Base-by-base conservation (phyloP, 768 basidiomycete genomes). In the Mycena amicta region DNA sequence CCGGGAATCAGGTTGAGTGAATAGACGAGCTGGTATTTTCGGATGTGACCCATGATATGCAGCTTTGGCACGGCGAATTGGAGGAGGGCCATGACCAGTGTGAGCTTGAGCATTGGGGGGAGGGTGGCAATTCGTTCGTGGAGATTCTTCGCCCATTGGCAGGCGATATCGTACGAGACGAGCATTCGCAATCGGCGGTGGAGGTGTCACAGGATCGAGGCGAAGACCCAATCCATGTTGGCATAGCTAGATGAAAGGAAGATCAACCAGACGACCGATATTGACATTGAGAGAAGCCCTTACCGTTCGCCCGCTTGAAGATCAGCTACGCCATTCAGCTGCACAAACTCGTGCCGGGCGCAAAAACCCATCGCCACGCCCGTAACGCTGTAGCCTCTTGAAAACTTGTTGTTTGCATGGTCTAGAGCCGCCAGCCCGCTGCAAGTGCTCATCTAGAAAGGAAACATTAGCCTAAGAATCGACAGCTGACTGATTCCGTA, bases 141-240 rank as follows among this genome's bases (percentile, higher is more conserved):
- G 0, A 74, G 61, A 29, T 70, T 61, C 2, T 56, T 55, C 11
- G 40, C 52, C 70, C 70, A 74, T 33, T 72, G 68, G 50, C 72
- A 73, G 0, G 61, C 70, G 52, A 75, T 71, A 49, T 75, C 71
- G 54, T 75, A 75, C 0, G 68, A 69, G 0, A 69, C 53, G 5
- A 72, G 53, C 3, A 72, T 5, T 3, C 47, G 28, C 1, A 50
- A 15, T 3, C 15, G 30, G 5, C 63, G 25, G 3, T 51, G 5
- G 3, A 57, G 50, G 22, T 29, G 25, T 3, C n/a, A 20, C 4
- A 74, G 11, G 40, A 61, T 67, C 0, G 63, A 65, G 4, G 64
- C 63, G 39, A 76, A 68, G 8, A 75, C 53, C 47, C 67, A 77
- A 49, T 77, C 74, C 67, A 75, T 76, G 60, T 76, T 76, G 12